phyloP scores from a whole-genome alignment of 1,139 yeast species.

The Debaryomyces sp. region DNA sequence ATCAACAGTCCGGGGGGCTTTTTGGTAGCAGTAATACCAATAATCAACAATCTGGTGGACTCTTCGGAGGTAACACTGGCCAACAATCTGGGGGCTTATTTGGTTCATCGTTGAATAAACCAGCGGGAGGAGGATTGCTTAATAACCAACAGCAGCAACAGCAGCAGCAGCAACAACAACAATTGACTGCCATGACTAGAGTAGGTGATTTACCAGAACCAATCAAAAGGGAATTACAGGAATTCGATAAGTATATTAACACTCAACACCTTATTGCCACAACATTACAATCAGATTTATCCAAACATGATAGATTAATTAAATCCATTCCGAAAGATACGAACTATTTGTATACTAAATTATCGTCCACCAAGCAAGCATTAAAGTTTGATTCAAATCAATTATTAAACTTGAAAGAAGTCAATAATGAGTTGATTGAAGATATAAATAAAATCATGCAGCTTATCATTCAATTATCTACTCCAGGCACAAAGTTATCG shows the following conservation, averaged over 20 bases:
- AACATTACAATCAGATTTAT: slow-evolving; percentile 65
- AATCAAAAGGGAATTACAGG: slow-evolving; percentile 75
- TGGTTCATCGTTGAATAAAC: slow-evolving; percentile 17
- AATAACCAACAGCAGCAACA: slow-evolving; percentile 21
- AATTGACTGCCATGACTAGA: slow-evolving; percentile 81
- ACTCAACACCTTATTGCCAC: slow-evolving; percentile 84
- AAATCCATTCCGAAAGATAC: slow-evolving; percentile 86
- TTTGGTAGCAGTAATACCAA: slow-evolving; percentile 31
- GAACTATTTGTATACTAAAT: slow-evolving; percentile 64
- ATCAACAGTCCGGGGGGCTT: slow-evolving; percentile 30
- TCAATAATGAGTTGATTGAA: slow-evolving; percentile 62
- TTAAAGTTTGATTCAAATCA: slow-evolving; percentile 47
- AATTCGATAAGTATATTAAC: slow-evolving; percentile 79
- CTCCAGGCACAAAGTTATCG: slow-evolving; percentile 67
- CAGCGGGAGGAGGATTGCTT: slow-evolving; percentile 40
- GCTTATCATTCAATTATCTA: slow-evolving; percentile 63
- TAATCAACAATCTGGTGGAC: slow-evolving; percentile 28
- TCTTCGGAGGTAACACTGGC: slow-evolving; percentile 31
- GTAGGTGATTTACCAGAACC: slow-evolving; percentile 82
- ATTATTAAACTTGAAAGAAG: slow-evolving; percentile 35
- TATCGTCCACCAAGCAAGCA: slow-evolving; percentile 69
- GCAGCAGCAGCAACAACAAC: slow-evolving; percentile 21
- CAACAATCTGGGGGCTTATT: slow-evolving; percentile 26
- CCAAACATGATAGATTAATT: slow-evolving; percentile 68
- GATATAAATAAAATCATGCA: slow-evolving; percentile 72